Evolutionary conservation across 2,329 filamentous ascomycete genomes (phyloP), one percentile per base, ranked within the genome.

Genomic region (Zasmidium cellare): DNA sequence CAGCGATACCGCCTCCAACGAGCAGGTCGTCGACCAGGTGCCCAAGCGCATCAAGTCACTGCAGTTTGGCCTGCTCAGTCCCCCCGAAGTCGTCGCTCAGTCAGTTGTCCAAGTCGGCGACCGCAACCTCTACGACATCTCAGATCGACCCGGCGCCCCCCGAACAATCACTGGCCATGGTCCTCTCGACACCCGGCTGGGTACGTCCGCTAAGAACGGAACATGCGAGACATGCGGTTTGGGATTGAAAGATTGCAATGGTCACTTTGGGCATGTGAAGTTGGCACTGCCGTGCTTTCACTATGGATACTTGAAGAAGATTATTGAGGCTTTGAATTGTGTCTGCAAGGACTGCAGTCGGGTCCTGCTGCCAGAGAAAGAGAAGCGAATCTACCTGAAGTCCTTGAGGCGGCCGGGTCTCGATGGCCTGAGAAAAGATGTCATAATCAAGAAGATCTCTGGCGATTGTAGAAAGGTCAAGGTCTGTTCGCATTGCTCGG

Each of bases 101-200:
- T 92, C 90, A 62, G 92, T 97, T 57, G 84, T 97, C 65, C 92
- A 97, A 76, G 89, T 99, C 57, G 96, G 91, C n/a, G 90, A 97
- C 74, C 87, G 92, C 69, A 87, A 92, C 74, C 87, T 97, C 61
- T 99, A 96, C 80, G 92, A 99, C 74, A 85, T 96, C 67, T 87
- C 88, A 69, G 66, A 71, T 24, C 67, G 65, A 59, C 69, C 74
- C 3, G 71, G 70, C 54, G 70, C 74, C 55, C 87, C 87, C 69
- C 87, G 92, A 71, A 84, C 83, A 53, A 86, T 92, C 18, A 91
- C 89, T 58, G 80, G 84, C 58, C 85, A 97, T 80, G 94, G 94
- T 46, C 91, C 93, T 46, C 85, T 97, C 63, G 94, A 99, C 75
- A 83, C 85, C 61, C 90, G 90, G 71, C 84, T 99, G 79, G 92